Conservation (phyloP, 805 yeast genomes). For the Starmerella cellae region DNA sequence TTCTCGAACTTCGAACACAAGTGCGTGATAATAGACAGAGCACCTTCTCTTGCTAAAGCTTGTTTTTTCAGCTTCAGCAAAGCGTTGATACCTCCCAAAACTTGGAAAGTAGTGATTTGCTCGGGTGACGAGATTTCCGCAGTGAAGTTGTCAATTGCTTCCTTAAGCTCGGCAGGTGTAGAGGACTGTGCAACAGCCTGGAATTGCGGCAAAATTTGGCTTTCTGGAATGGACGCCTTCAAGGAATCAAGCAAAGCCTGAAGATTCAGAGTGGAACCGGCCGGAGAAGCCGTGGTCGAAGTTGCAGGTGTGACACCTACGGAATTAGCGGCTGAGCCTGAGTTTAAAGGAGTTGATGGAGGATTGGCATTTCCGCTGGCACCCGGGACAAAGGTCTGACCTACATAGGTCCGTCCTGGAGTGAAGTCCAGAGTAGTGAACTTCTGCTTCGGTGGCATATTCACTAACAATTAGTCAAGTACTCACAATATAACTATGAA, state of each 20-base stretch:
- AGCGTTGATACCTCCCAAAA: constrained; percentile 49
- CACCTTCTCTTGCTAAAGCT: constrained; percentile 62
- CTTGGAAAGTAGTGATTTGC: constrained; percentile 47
- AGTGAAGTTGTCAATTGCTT: constrained; percentile 42
- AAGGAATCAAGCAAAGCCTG: constrained; percentile 63
- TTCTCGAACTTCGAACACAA: constrained; percentile 54
- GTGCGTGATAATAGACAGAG: constrained; percentile 45
- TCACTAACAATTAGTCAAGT: too few species aligned
- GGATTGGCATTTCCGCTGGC: background rate
- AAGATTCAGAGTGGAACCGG: constrained; percentile 38
- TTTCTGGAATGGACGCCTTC: constrained; percentile 40
- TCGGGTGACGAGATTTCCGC: constrained; percentile 38
- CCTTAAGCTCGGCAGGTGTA: constrained; percentile 42
- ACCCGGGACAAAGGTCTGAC: constrained; percentile 17
- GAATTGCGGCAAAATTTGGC: constrained; percentile 55
- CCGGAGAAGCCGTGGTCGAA: constrained; percentile 28
- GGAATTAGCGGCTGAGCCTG: background rate
- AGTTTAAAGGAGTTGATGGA: background rate
- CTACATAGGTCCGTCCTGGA: constrained; percentile 10
- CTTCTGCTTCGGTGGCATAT: constrained; percentile 21
- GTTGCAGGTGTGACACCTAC: background rate
- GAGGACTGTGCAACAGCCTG: constrained; percentile 39
- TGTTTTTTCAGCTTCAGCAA: constrained; percentile 64
- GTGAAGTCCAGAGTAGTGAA: constrained; percentile 16
- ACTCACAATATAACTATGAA: too few species aligned